Evolutionary conservation across 441 rosid genomes (phyloP).

Genomic region (Euphorbia corollata): DNA sequence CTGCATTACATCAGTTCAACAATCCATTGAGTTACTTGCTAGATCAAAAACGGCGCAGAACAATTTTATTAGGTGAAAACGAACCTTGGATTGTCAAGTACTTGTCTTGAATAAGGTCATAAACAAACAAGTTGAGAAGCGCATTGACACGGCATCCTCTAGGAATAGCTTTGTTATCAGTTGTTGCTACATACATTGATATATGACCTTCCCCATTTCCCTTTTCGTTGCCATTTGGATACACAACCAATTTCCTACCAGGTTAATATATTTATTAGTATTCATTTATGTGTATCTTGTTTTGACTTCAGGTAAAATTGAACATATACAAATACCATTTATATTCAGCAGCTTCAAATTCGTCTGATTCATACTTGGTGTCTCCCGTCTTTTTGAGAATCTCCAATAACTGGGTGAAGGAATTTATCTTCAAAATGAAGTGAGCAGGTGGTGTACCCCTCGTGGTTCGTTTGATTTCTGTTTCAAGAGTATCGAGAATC

Average conservation of each 20-base stretch:
- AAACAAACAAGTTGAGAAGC: constrained; percentile 19
- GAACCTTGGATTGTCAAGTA: neutral
- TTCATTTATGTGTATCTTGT: no score
- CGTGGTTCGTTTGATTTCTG: no score
- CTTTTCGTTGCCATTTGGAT: constrained; percentile 24
- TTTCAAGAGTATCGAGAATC: no score
- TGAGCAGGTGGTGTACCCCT: no score
- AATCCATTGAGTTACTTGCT: neutral
- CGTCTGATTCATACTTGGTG: no score
- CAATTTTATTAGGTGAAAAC: neutral
- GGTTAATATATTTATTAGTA: no score
- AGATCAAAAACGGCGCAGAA: neutral
- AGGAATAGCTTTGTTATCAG: neutral
- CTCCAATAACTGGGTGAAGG: no score
- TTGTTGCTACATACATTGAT: constrained; percentile 23
- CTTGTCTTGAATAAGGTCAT: constrained; percentile 5
- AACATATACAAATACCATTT: no score
- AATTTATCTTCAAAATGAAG: no score
- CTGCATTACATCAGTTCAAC: neutral
- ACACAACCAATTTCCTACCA: constrained; percentile 33
- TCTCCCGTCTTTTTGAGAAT: no score
- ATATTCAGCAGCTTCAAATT: no score
- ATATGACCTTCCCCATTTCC: constrained; percentile 9
- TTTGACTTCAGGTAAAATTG: no score
- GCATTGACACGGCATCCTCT: neutral